Base-by-base conservation (phyloP, 441 rosid species). In the Geranium incanum region DNA sequence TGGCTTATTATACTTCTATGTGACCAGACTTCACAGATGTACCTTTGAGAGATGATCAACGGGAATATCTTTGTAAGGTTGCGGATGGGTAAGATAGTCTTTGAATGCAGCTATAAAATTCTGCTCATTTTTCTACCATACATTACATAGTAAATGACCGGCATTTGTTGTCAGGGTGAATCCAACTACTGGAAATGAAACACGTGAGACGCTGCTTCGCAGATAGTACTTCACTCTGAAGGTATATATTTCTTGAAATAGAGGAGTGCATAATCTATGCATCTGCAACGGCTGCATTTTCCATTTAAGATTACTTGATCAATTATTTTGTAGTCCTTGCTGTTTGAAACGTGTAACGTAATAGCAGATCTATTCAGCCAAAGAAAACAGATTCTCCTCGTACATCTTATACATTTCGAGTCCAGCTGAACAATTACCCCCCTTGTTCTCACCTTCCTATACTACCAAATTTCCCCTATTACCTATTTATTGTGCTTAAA, bases 171-270 rank as follows among this genome's bases (percentile, higher is more conserved):
- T 71, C 65, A 89, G 98, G 86, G 87, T 91, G 79, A 91, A 91
- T 73, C 74, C 87, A 23, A 79, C 85, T 0, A 89, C 97, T 4
- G 93, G 98, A 69, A 93, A 91, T 68, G 84, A 88, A 16, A 93
- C 98, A 1, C 78, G 90, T 1, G 98, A 87, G 38, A 88, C 98
- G 23, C 71, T 89, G 81, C 88, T 91, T 0, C 91, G 97, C 80
- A 88, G 76, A 66, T 92, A 87, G 81, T 33, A 55, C 33, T 28
- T 71, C 33, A 23, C 33, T 23, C 33, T 23, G 33, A 23, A 23
- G 33, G 33, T 23, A 23, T 23, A 23, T 23, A 23, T 23, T 23
- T 23, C 33, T 23, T 23, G 33, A 23, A 23, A 23, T 23, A 23
- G 33, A 23, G 33, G 18, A n/a, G 6, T 57, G 72, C 37, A 59